phyloP scores from a whole-genome alignment of 2,329 filamentous ascomycete genomes.

The Trichoderma pleuroti region DNA sequence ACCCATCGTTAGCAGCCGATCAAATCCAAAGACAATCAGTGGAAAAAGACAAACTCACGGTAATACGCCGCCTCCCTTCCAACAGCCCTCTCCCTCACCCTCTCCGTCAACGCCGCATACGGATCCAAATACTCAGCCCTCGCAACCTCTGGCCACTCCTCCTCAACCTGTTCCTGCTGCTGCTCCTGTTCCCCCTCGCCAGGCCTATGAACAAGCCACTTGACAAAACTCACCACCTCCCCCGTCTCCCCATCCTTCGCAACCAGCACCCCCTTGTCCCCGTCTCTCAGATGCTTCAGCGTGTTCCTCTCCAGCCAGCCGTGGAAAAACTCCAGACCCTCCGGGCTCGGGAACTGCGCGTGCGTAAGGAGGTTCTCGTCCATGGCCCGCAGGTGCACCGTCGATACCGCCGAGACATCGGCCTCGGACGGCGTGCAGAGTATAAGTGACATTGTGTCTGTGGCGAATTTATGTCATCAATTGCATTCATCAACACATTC shows the following conservation, averaged over 20 bases:
- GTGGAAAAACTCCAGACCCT: slow-evolving; percentile 30
- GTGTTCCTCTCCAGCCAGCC: slow-evolving; percentile 33
- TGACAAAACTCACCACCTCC: slow-evolving; percentile 34
- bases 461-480: not conserved
- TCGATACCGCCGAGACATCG: slow-evolving; percentile 27
- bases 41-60: slow-evolving; percentile 32
- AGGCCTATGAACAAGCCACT: slow-evolving; percentile 34
- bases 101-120: slow-evolving; percentile 32
- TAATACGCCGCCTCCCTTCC: slow-evolving; percentile 32
- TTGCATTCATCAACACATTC: too few species aligned
- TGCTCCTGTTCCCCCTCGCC: slow-evolving; percentile 18
- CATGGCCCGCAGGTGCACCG: slow-evolving; percentile 40
- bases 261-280: slow-evolving; percentile 32
- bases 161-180: slow-evolving; percentile 24
- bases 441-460: slow-evolving; percentile 27
- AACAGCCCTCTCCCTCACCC: slow-evolving; percentile 32
- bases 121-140: slow-evolving; percentile 32
- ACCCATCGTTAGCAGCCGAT: not conserved
- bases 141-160: slow-evolving; percentile 31
- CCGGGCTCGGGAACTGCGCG: slow-evolving; percentile 37
- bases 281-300: slow-evolving; percentile 28
- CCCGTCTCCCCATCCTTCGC: slow-evolving; percentile 31
- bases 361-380: slow-evolving; percentile 38
- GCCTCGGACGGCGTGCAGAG: slow-evolving; percentile 27
- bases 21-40: not conserved